Conservation (phyloP, 805 yeast species). For the Candida glaebosa region DNA sequence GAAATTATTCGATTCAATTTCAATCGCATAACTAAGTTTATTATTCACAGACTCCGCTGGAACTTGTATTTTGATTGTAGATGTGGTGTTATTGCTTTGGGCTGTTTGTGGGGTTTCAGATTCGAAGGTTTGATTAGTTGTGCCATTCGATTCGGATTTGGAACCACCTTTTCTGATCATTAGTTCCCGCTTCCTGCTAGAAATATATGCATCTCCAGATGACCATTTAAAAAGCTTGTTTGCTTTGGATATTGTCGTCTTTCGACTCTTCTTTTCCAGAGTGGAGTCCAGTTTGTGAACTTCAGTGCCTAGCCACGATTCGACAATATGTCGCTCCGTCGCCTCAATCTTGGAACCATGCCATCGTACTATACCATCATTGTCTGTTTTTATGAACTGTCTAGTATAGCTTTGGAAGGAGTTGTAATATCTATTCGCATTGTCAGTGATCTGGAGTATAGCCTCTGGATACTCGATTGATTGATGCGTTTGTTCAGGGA, state of each 20-base stretch:
- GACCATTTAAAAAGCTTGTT: constrained; percentile 43
- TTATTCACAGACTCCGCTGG: constrained; percentile 20
- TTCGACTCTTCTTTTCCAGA: constrained; percentile 8
- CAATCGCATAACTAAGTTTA: constrained; percentile 27
- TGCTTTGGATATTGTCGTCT: constrained; percentile 12
- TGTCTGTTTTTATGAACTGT: constrained; percentile 26
- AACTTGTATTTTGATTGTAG: constrained; percentile 10
- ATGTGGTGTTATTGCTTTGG: constrained; percentile 5
- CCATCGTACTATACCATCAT: constrained; percentile 27
- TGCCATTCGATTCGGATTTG: constrained; percentile 8
- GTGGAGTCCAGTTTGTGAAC: not conserved
- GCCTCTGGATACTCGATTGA: constrained; percentile 26
- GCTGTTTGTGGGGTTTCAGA: not conserved
- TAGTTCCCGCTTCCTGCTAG: constrained; percentile 20
- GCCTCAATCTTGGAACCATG: constrained; percentile 22
- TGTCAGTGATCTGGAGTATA: constrained; percentile 26
- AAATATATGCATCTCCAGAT: constrained; percentile 37
- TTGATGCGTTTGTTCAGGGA: not conserved
- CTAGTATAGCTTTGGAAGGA: constrained; percentile 32
- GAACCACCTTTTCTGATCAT: constrained; percentile 2
- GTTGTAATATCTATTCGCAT: constrained; percentile 28
- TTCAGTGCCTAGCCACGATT: constrained; percentile 20
- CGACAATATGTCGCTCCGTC: constrained; percentile 17
- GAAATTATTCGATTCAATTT: constrained; percentile 34
- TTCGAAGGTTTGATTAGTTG: constrained; percentile 2